Conservation (phyloP, 1,284 basidiomycete species). For the Termitomyces sp. region DNA sequence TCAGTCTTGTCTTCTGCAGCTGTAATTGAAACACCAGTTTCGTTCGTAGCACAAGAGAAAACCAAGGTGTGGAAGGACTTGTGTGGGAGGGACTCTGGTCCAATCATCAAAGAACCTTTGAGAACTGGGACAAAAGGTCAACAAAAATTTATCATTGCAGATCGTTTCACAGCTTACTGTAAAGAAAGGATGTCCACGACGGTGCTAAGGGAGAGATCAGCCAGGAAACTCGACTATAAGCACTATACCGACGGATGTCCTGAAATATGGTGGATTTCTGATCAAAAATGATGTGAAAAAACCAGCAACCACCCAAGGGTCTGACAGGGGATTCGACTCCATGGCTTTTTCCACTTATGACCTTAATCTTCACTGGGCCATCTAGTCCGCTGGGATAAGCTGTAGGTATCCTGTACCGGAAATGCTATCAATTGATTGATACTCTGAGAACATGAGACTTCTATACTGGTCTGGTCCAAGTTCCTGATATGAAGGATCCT, state of each 20-base stretch:
- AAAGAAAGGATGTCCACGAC: slow-evolving; percentile 82
- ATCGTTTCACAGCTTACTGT: slow-evolving; percentile 46
- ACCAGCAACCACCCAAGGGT: slow-evolving; percentile 91
- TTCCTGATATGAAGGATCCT: slow-evolving; percentile 78
- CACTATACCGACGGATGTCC: slow-evolving; percentile 61
- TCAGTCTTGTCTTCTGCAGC: slow-evolving; percentile 60
- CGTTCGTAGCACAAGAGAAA: slow-evolving; percentile 49
- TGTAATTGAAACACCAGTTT: slow-evolving; percentile 61
- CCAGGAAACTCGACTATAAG: not conserved
- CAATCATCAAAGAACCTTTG: slow-evolving; percentile 62
- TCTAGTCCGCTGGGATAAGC: slow-evolving; percentile 70
- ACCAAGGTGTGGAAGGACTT: slow-evolving; percentile 76
- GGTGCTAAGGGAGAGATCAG: slow-evolving; percentile 38
- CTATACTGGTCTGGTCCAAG: slow-evolving; percentile 54
- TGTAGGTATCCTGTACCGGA: slow-evolving; percentile 54
- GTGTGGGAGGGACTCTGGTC: slow-evolving; percentile 44
- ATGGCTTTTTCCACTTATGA: slow-evolving; percentile 87
- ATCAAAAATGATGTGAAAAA: slow-evolving; percentile 77
- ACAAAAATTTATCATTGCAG: not conserved
- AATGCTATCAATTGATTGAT: not conserved
- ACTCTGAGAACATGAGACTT: not conserved
- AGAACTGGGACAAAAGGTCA: slow-evolving; percentile 43
- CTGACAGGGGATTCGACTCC: slow-evolving; percentile 84
- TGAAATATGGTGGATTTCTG: slow-evolving; percentile 74
- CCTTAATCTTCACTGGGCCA: slow-evolving; percentile 71